These are phyloP conservation scores for Solanum okadae DNA, from an alignment of 257 asterid genomes.

Conservation along the genomic window DNA sequence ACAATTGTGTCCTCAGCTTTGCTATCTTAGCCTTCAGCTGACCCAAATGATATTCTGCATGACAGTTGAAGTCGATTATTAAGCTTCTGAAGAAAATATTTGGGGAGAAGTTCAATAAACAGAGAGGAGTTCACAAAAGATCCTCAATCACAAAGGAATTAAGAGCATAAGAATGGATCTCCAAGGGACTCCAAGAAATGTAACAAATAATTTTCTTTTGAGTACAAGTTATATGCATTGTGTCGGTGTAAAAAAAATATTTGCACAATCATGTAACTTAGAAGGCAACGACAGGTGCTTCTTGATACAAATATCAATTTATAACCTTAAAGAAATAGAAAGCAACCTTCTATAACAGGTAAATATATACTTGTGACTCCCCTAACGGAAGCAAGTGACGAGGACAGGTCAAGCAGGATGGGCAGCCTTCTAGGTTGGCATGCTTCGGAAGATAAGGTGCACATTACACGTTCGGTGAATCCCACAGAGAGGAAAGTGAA, in stretches of 20 bases:
- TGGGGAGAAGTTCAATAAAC: neutral
- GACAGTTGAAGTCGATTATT: neutral
- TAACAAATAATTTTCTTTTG: neutral
- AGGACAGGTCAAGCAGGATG: neutral
- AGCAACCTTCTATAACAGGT: neutral
- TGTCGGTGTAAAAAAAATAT: neutral
- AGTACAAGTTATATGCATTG: neutral
- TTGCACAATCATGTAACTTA: neutral
- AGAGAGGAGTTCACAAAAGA: neutral
- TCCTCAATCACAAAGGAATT: neutral
- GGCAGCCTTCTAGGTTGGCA: neutral
- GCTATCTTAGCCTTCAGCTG: slow-evolving; percentile 99
- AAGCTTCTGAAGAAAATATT: neutral
- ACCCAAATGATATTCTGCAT: slow-evolving; percentile 94
- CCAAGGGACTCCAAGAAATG: neutral
- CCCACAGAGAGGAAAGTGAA: neutral
- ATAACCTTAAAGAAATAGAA: neutral
- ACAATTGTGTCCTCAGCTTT: slow-evolving; percentile 89
- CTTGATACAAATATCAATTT: neutral
- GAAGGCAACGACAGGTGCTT: neutral
- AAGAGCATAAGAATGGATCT: neutral
- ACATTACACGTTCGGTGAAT: neutral
- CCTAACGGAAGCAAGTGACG: neutral
- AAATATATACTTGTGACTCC: neutral
- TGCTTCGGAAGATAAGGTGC: neutral